Conservation (phyloP, 2,329 filamentous ascomycete genomes). For the Fusarium penzigii region DNA sequence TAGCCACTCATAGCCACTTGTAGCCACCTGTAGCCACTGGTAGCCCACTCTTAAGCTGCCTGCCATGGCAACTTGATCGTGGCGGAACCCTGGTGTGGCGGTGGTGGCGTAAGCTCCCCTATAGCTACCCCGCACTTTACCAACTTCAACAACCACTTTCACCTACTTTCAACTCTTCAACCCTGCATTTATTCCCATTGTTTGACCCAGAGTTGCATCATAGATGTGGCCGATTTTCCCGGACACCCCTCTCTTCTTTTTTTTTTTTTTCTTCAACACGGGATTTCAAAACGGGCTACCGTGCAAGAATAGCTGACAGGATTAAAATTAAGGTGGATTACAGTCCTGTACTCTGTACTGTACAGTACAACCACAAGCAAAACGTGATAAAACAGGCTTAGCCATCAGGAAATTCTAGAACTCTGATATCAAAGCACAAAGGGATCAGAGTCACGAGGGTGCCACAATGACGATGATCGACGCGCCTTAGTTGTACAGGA, state of each 20-base stretch:
- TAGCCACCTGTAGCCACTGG: too few relatives aligned
- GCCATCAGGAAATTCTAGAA: slow-evolving; percentile 16
- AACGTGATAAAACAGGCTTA: slow-evolving; percentile 6
- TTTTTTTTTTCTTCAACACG: too few relatives aligned
- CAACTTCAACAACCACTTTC: slow-evolving; percentile 3
- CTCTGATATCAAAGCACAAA: slow-evolving; percentile 1
- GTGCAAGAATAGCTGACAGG: too few relatives aligned
- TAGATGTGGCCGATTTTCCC: slow-evolving; percentile 7
- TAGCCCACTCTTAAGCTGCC: too few relatives aligned
- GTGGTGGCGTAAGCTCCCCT: slow-evolving; percentile 28
- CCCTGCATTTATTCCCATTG: neutral
- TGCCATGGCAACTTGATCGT: neutral
- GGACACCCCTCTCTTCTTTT: neutral
- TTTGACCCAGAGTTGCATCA: slow-evolving; percentile 11
- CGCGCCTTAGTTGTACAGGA: slow-evolving; percentile 1
- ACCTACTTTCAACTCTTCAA: too few relatives aligned
- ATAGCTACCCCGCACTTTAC: slow-evolving; percentile 15
- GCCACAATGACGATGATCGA: slow-evolving; percentile 20
- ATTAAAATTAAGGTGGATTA: too few relatives aligned
- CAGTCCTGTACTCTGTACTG: too few relatives aligned
- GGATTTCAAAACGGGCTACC: too few relatives aligned
- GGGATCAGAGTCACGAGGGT: slow-evolving; percentile 20
- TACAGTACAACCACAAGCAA: too few relatives aligned
- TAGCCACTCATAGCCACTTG: too few relatives aligned
- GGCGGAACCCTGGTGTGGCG: slow-evolving; percentile 14